These are phyloP conservation scores for Geum urbanum DNA, from an alignment of 306 rosid species.

Conservation along the genomic window DNA sequence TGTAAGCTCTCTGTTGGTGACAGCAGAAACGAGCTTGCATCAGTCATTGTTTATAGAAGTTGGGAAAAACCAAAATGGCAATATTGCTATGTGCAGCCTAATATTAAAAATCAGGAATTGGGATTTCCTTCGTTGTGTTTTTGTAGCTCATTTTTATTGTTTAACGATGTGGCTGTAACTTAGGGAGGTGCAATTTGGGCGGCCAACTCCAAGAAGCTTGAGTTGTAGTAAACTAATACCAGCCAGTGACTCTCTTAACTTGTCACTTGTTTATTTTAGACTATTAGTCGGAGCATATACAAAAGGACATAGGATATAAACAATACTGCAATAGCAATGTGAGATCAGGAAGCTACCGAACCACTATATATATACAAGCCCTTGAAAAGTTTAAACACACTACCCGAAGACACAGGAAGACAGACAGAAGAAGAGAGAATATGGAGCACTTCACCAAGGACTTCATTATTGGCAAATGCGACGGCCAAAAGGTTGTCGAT, in stretches of 20 bases:
- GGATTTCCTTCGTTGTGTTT: not conserved
- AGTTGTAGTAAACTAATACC: not conserved
- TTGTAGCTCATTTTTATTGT: not conserved
- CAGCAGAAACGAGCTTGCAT: not conserved
- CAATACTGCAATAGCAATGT: not conserved
- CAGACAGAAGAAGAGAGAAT: not conserved
- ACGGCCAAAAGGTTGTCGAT: constrained; percentile 66
- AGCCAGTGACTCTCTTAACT: not conserved
- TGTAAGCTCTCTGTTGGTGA: not conserved
- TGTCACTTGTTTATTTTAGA: not conserved
- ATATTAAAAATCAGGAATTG: not conserved
- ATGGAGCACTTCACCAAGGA: constrained; percentile 56
- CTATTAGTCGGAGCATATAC: not conserved
- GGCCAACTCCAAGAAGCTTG: not conserved
- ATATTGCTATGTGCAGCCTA: not conserved
- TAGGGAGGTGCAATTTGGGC: not conserved
- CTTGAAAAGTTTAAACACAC: not conserved
- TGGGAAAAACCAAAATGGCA: not conserved
- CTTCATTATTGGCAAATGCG: constrained; percentile 64
- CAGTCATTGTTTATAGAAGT: not conserved
- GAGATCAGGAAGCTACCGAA: not conserved
- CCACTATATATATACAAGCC: constrained; percentile 3
- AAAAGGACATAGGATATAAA: not conserved
- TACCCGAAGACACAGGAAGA: constrained; percentile 6
- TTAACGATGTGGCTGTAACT: not conserved